Conservation (phyloP, 768 basidiomycete genomes). For the Mrakia blollopis region DNA sequence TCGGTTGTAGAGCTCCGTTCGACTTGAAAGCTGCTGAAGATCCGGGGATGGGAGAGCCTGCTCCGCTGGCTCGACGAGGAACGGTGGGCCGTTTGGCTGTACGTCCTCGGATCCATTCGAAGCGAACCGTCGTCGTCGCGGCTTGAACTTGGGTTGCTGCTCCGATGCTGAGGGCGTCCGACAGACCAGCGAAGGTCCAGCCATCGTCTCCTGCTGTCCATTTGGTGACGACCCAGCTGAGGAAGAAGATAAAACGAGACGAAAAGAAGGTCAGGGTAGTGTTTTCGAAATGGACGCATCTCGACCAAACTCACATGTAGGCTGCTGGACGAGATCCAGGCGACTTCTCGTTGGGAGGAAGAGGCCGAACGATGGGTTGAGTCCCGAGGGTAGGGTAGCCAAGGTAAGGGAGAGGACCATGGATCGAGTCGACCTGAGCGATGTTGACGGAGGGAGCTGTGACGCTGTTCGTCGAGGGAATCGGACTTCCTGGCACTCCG, state of each 20-base stretch:
- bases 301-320: slow-evolving; percentile 11
- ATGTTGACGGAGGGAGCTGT: slow-evolving; percentile 1
- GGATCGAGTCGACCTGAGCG: background rate
- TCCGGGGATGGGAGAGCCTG: background rate
- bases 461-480: background rate
- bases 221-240: slow-evolving; percentile 28
- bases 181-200: slow-evolving; percentile 28
- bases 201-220: slow-evolving; percentile 23
- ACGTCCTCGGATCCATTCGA: slow-evolving; percentile 28
- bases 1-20: background rate
- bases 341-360: background rate
- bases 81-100: background rate
- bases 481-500: background rate
- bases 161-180: slow-evolving; percentile 19
- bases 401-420: slow-evolving; percentile 16
- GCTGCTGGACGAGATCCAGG: background rate
- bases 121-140: slow-evolving; percentile 14
- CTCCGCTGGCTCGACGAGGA: background rate
- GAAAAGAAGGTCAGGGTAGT: background rate
- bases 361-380: slow-evolving; percentile 19
- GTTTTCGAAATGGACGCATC: background rate
- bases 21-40: background rate
- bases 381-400: slow-evolving; percentile 22
- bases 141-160: too few species aligned
- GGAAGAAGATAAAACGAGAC: background rate